These are phyloP conservation scores for Paecilomyces variotii DNA, from an alignment of 2,329 filamentous ascomycete genomes.

Conservation along the genomic window DNA sequence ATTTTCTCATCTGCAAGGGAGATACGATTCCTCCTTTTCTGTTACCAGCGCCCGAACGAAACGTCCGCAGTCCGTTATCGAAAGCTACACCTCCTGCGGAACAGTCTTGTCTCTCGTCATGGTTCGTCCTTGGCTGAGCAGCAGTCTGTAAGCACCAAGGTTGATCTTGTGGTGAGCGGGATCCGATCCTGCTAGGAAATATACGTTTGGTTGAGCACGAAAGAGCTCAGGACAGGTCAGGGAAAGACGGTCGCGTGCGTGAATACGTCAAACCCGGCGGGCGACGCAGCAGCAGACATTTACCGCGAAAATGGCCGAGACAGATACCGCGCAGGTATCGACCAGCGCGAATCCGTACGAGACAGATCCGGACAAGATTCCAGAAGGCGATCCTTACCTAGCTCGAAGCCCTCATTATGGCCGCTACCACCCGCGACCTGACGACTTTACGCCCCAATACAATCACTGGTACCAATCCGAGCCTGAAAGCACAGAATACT, in stretches of 20 bases:
- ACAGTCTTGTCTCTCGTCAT: neutral
- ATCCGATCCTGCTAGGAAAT: neutral
- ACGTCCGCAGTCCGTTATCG: neutral
- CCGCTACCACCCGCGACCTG: constrained; percentile 22
- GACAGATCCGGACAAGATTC: constrained; percentile 22
- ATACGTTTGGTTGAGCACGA: neutral
- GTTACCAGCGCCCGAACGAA: neutral
- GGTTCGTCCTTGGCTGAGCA: neutral
- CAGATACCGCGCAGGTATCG: constrained; percentile 2
- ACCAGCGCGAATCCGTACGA: constrained; percentile 25
- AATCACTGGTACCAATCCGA: constrained; percentile 25
- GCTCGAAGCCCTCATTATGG: constrained; percentile 25
- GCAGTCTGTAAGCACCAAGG: neutral
- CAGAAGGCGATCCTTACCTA: constrained; percentile 26
- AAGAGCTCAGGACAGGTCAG: neutral
- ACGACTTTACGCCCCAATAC: constrained; percentile 29
- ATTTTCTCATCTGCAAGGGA: neutral
- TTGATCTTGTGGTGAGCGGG: neutral
- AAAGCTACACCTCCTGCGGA: neutral
- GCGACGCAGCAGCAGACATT: neutral
- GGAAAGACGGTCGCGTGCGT: neutral
- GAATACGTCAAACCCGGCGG: neutral
- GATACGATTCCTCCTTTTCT: neutral
- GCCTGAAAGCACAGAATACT: constrained; percentile 23
- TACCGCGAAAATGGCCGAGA: neutral